Percentiles rank a stretch among this genome's conserved stretches.
phyloP scores from a whole-genome alignment of 2,329 filamentous ascomycete species.

The Monosporascus sp. region DNA sequence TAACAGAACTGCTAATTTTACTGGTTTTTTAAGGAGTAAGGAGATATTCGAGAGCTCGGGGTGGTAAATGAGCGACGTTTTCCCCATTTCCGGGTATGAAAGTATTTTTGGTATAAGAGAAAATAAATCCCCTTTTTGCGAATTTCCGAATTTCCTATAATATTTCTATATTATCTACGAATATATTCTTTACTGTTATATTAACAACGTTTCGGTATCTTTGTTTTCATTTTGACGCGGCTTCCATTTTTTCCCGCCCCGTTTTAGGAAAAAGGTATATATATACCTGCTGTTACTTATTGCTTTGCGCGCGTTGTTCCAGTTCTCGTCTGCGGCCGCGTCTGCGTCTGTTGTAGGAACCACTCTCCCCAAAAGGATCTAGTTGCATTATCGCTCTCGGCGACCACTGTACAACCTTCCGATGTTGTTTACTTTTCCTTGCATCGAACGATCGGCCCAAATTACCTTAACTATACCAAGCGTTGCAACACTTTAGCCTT shows the following conservation, averaged over 20 bases:
- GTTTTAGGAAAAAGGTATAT: not conserved
- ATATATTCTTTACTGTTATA: conserved; percentile 17
- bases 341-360: conserved; percentile 1
- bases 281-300: conserved; percentile 2
- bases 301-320: too few relatives aligned
- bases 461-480: not conserved
- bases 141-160: conserved; percentile 16
- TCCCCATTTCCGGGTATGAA: not conserved
- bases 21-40: too few relatives aligned
- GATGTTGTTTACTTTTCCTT: conserved; percentile 19
- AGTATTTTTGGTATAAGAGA: conserved; percentile 25
- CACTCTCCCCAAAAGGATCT: conserved; percentile 10
- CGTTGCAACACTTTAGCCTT: conserved; percentile 18
- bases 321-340: too few relatives aligned
- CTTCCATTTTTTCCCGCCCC: not conserved
- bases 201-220: conserved; percentile 14
- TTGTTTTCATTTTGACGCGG: conserved; percentile 6
- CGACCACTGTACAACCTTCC: conserved; percentile 24
- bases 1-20: too few relatives aligned
- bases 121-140: conserved; percentile 24
- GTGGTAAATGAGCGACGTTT: not conserved
- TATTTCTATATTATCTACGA: conserved; percentile 18
- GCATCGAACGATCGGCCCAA: conserved; percentile 23
- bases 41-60: not conserved
- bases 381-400: conserved; percentile 13